Percentiles rank a stretch among this genome's conserved stretches.
phyloP scores from a whole-genome alignment of 1,284 basidiomycete species.

The Puccinia novopanici region DNA sequence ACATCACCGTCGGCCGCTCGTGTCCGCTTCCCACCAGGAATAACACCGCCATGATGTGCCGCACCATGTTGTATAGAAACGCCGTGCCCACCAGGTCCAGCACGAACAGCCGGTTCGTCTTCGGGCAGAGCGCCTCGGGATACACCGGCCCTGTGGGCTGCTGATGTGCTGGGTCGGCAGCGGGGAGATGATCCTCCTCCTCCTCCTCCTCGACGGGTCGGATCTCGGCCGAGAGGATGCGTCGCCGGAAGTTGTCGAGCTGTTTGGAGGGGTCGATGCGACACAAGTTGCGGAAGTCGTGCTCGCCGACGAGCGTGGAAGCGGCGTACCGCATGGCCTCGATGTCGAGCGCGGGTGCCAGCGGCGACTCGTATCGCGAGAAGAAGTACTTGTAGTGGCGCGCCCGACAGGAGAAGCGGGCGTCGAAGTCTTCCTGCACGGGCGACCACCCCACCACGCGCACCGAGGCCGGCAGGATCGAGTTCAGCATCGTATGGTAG shows the following conservation, averaged over 20 bases:
- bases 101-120: constrained; percentile 50
- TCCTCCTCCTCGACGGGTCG: constrained; percentile 56
- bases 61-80: constrained; percentile 95
- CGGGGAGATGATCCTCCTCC: not conserved
- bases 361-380: constrained; percentile 55
- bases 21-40: constrained; percentile 83
- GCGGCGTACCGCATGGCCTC: constrained; percentile 77
- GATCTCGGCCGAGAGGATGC: constrained; percentile 70
- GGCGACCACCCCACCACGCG: constrained; percentile 95
- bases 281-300: constrained; percentile 95
- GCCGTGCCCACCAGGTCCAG: constrained; percentile 85
- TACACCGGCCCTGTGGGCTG: not conserved
- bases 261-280: constrained; percentile 94
- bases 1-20: constrained; percentile 73
- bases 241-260: constrained; percentile 74
- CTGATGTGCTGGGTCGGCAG: not conserved
- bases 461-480: constrained; percentile 84
- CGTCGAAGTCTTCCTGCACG: constrained; percentile 76
- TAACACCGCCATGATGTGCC: constrained; percentile 90
- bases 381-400: constrained; percentile 99
- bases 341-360: constrained; percentile 66
- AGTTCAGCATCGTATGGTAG: constrained; percentile 81
- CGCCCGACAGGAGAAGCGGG: constrained; percentile 81
- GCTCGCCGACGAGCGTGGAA: constrained; percentile 73
- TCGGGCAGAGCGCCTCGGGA: not conserved